A percentile compares a stretch with the other conserved stretches of the same genome.
Evolutionary conservation across 2,329 filamentous ascomycete species (phyloP).

Genomic region (Cordyceps javanica): DNA sequence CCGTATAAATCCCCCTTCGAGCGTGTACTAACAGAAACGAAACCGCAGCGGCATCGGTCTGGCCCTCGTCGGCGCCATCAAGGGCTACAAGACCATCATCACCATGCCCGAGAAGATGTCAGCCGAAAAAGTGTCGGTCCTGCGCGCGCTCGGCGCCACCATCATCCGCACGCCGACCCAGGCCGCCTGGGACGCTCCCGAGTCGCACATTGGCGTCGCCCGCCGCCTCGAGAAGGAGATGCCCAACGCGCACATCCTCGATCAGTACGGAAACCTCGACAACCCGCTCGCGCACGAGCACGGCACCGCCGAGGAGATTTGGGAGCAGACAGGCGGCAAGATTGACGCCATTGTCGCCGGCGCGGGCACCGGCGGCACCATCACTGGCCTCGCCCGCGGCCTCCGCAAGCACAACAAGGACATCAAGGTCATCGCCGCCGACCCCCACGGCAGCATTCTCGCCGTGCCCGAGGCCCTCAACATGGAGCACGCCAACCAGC

Average conservation of each 20-base stretch:
- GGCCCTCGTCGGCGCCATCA: slow-evolving; percentile 88
- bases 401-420: slow-evolving; percentile 79
- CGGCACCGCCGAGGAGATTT: slow-evolving; percentile 94
- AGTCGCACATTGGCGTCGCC: slow-evolving; percentile 95
- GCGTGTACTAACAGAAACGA: slow-evolving; percentile 28
- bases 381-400: slow-evolving; percentile 81
- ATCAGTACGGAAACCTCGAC: slow-evolving; percentile 88
- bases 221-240: slow-evolving; percentile 87
- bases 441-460: slow-evolving; percentile 87
- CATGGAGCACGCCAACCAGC: slow-evolving; percentile 69
- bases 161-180: slow-evolving; percentile 97
- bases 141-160: slow-evolving; percentile 88
- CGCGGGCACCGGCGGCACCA: slow-evolving; percentile 91
- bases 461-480: slow-evolving; percentile 78
- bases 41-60: slow-evolving; percentile 72
- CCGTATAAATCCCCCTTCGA: too few species aligned
- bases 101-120: slow-evolving; percentile 99
- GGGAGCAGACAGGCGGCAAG: slow-evolving; percentile 79
- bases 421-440: slow-evolving; percentile 85
- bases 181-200: slow-evolving; percentile 88
- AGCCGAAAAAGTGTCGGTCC: slow-evolving; percentile 91
- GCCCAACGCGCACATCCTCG: slow-evolving; percentile 92
- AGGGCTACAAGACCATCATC: slow-evolving; percentile 98
- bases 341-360: slow-evolving; percentile 82
- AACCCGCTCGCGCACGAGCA: slow-evolving; percentile 92